Percentiles rank a stretch among this genome's conserved stretches.
Evolutionary conservation across 441 rosid species (phyloP).

Genomic region (Hura crepitans): DNA sequence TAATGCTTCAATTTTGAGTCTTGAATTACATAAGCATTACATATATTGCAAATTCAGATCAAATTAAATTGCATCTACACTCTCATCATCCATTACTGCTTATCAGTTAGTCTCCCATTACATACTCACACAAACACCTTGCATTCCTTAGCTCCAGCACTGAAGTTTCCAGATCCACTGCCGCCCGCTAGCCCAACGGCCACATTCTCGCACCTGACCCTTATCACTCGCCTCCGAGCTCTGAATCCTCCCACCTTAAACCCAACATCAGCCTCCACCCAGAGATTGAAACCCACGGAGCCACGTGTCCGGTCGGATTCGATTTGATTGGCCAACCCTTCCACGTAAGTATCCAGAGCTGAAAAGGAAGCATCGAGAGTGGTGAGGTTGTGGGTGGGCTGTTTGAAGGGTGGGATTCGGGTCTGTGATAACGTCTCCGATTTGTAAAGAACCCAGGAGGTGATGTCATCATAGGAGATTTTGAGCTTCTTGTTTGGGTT

Average conservation of each 20-base stretch:
- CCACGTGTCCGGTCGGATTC: conserved; percentile 38
- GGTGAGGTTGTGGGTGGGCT: conserved; percentile 41
- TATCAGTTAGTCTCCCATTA: too few relatives aligned
- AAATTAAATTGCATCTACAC: conserved; percentile 3
- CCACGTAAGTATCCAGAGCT: conserved; percentile 43
- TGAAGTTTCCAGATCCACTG: conserved; percentile 50
- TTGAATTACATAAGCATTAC: too few relatives aligned
- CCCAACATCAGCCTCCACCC: conserved; percentile 36
- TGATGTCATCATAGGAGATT: conserved; percentile 39
- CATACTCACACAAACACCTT: conserved; percentile 32
- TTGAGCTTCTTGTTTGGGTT: conserved; percentile 77
- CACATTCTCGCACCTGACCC: conserved; percentile 44
- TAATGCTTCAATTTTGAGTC: too few relatives aligned
- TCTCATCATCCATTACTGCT: background rate
- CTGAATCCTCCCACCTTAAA: conserved; percentile 47
- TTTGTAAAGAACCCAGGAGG: conserved; percentile 28
- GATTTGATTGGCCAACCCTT: conserved; percentile 27
- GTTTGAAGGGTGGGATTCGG: conserved; percentile 59
- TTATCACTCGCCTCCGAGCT: conserved; percentile 41
- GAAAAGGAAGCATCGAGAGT: conserved; percentile 39
- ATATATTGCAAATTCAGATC: background rate
- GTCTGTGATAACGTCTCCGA: conserved; percentile 35
- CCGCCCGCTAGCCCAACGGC: conserved; percentile 31
- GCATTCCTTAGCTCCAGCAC: conserved; percentile 44
- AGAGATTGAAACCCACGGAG: conserved; percentile 45